Base-by-base conservation (phyloP, 257 asterid species). In the Hygrophila difformis region DNA sequence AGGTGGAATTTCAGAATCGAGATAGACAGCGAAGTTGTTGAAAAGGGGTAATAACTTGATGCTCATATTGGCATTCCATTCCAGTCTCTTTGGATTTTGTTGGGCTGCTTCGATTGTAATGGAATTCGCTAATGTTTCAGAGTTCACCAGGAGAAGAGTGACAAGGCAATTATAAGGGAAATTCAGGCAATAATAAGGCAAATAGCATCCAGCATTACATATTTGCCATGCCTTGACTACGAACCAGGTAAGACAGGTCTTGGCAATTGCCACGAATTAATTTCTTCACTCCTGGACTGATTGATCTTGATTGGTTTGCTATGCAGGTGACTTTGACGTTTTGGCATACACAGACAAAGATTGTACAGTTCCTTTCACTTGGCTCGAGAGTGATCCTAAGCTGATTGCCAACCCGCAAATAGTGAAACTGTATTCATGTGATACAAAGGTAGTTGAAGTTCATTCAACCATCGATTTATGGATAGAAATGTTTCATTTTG, bases 151-250 rank as follows among this genome's bases (percentile, higher is more conserved):
- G 97, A 88, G 74, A 88, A 88, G 69, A 81, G 96, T 56, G 96
- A 88, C 40, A 84, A 84, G 61, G 94, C 84, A 60, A 88, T 88
- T 2, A 88, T 88, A 95, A 75, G 95, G 61, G 97, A 88, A 55
- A 88, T 88, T 63, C 97, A 88, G 59, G 97, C 97, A 5, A 88
- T 88, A 19, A 88, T 88, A 95, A 77, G 95, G 59, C 97, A 88
- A 67, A 88, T 84, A 15, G 94, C 94, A 1, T 84, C 96, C 47
- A 88, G 97, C 79, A 84, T 88, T 38, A 84, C 97, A 18, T 88
- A 84, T 66, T 68, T 88, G 81, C 97, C 97, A 8, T 88, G 97
- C 68, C 78, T 88, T 22, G 97, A 88, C 31, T 95, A n/a, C n/a
- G n/a, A 88, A 66, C 73, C 94, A 10, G 84, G 97, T 88, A 74